A percentile compares a stretch with the other conserved stretches of the same genome.
Evolutionary conservation across 2,329 filamentous ascomycete genomes (phyloP).

Genomic region (Zasmidium citrigriseum): DNA sequence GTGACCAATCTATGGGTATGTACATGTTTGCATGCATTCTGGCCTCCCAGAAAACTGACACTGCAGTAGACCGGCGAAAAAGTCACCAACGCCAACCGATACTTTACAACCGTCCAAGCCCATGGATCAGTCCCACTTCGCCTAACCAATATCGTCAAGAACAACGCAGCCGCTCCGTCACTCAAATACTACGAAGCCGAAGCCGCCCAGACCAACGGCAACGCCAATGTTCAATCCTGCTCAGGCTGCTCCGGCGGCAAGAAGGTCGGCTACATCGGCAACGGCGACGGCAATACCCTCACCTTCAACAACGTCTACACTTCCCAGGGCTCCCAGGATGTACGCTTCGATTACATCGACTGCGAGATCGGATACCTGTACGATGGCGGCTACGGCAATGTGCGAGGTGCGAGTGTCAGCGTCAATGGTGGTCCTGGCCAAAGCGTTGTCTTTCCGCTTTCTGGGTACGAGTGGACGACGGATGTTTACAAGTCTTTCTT

Average conservation of each 20-base stretch:
- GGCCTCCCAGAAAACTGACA: too few species aligned
- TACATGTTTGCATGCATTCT: too few species aligned
- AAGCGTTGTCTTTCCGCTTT: slow-evolving; percentile 41
- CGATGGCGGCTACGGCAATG: slow-evolving; percentile 32
- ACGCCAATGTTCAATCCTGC: slow-evolving; percentile 33
- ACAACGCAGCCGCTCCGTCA: slow-evolving; percentile 13
- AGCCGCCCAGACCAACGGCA: slow-evolving; percentile 33
- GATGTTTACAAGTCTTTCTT: slow-evolving; percentile 27
- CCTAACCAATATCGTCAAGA: slow-evolving; percentile 36
- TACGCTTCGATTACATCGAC: slow-evolving; percentile 43
- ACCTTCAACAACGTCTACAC: slow-evolving; percentile 33
- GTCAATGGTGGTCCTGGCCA: slow-evolving; percentile 40
- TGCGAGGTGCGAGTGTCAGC: slow-evolving; percentile 38
- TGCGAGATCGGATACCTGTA: slow-evolving; percentile 41
- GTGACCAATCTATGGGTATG: slow-evolving; percentile 42
- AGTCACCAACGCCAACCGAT: slow-evolving; percentile 16
- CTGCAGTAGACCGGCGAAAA: slow-evolving; percentile 31
- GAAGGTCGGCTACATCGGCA: slow-evolving; percentile 37
- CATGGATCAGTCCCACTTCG: slow-evolving; percentile 35
- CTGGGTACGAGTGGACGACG: slow-evolving; percentile 43
- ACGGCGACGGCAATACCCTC: slow-evolving; percentile 19
- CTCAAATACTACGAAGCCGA: slow-evolving; percentile 35
- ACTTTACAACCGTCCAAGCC: slow-evolving; percentile 26
- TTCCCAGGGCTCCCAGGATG: slow-evolving; percentile 31
- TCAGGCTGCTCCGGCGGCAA: slow-evolving; percentile 34